Evolutionary conservation across 306 rosid species (phyloP), one percentile per base, ranked within the genome.

Genomic region (Quercus suber): DNA sequence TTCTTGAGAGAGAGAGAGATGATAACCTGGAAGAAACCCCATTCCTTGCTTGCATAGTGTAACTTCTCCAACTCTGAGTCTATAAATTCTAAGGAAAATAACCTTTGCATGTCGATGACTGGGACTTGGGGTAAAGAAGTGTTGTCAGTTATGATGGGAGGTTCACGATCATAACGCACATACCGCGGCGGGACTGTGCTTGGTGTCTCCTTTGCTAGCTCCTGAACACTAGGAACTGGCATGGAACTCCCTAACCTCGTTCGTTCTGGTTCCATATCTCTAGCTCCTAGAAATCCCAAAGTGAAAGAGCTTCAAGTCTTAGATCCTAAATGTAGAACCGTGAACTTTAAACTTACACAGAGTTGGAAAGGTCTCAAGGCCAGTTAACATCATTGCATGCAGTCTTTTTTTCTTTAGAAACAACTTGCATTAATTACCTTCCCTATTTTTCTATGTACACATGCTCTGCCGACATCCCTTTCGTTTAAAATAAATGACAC

Each of bases 1-100:
- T 30, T 30, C 33, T 4, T 30, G 4, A 30, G 31, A 30, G 5
- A 30, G 31, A 30, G 31, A 30, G 11, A 30, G 49, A 37, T 3
- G 45, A 37, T 37, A 57, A 86, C 89, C 88, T 86, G 88, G n/a
- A 86, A 88, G 81, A 88, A 89, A 56, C 92, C 90, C 90, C 90
- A 86, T 3, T 89, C 76, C 82, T 78, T 80, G 84, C 90, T 82
- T 10, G 92, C 88, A 79, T 45, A 1, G 71, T 86, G 79, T 4
- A 88, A 28, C 33, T 74, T 84, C 57, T 82, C 69, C 35, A 88
- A 43, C 75, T 88, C 88, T 63, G 75, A 21, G 6, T 55, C 79
- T 72, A 71, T 61, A 52, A 37, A 45, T 21, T 82, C 74, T 33
- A 67, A n/a, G 5, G 72, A 74, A 23, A 79, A 55, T 55, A 88